Percentiles rank a stretch among this genome's conserved stretches.
Conservation (phyloP, 768 basidiomycete species). For the Trichaptum fuscoviolaceum region DNA sequence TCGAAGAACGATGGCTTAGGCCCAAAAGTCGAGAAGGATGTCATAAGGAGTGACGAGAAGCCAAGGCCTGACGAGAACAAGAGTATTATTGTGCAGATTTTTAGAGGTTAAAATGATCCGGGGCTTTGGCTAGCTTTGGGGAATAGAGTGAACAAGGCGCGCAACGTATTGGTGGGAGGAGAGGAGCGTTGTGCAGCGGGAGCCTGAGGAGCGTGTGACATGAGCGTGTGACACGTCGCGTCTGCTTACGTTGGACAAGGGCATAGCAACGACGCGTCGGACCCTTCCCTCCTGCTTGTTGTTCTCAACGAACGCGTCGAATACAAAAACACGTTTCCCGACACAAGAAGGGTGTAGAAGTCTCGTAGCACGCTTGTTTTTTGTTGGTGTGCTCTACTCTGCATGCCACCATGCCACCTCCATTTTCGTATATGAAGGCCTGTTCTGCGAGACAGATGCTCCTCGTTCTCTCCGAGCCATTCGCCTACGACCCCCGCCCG, state of each 20-base stretch:
- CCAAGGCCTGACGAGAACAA: not conserved
- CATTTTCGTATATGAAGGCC: not conserved
- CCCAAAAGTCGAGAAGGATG: not conserved
- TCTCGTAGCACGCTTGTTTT: not conserved
- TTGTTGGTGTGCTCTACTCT: not conserved
- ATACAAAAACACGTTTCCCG: not conserved
- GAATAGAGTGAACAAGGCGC: not conserved
- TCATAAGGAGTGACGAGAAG: not conserved
- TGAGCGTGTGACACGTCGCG: not conserved
- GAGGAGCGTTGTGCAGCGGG: not conserved
- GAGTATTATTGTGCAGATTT: not conserved
- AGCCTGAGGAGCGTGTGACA: not conserved
- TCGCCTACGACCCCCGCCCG: not conserved
- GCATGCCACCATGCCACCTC: not conserved
- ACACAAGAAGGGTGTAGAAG: not conserved
- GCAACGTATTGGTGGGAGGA: not conserved
- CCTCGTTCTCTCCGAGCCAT: not conserved
- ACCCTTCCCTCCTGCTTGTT: not conserved
- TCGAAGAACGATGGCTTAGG: constrained; percentile 25
- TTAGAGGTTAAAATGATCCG: not conserved
- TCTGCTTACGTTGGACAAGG: not conserved
- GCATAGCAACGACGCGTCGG: not conserved
- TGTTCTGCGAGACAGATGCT: not conserved
- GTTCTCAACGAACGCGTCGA: not conserved
- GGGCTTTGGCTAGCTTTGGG: not conserved